A percentile compares a stretch with the other conserved stretches of the same genome.
These are phyloP conservation scores for Septoria petroselini DNA, from an alignment of 2,329 filamentous ascomycete genomes.

Conservation along the genomic window DNA sequence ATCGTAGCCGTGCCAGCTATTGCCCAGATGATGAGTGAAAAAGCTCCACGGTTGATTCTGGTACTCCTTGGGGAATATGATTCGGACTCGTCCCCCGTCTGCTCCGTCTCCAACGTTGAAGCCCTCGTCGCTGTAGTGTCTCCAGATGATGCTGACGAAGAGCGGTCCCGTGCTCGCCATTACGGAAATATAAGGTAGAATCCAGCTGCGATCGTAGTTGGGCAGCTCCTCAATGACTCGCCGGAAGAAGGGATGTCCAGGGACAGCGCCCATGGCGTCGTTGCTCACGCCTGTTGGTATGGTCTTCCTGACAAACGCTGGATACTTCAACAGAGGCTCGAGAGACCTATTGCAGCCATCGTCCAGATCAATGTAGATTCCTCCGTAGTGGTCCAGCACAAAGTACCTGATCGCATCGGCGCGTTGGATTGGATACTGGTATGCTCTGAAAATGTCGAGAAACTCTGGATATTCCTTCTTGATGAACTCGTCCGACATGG, in stretches of 20 bases:
- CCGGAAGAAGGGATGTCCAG: conserved; percentile 71
- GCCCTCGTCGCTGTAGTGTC: conserved; percentile 62
- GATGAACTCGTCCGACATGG: conserved; percentile 67
- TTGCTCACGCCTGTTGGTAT: conserved; percentile 76
- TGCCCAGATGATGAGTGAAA: conserved; percentile 64
- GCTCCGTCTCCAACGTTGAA: conserved; percentile 43
- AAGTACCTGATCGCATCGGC: conserved; percentile 77
- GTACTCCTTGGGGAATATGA: conserved; percentile 69
- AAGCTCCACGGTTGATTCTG: conserved; percentile 67
- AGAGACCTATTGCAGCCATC: conserved; percentile 65
- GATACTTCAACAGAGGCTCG: conserved; percentile 63
- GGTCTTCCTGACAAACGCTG: conserved; percentile 68
- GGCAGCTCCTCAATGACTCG: conserved; percentile 65
- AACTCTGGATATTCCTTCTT: conserved; percentile 71
- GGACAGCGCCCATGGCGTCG: conserved; percentile 72
- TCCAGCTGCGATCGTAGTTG: conserved; percentile 66
- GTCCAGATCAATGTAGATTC: conserved; percentile 78
- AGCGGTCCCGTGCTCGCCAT: conserved; percentile 76
- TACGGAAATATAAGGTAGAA: conserved; percentile 70
- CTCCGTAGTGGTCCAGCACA: conserved; percentile 70
- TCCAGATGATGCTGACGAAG: conserved; percentile 72
- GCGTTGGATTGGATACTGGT: conserved; percentile 71
- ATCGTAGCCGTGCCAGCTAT: conserved; percentile 64
- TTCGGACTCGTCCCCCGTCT: conserved; percentile 55
- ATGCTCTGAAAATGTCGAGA: conserved; percentile 65